These are phyloP conservation scores for Boletus rubescentipes DNA, from an alignment of 768 basidiomycete species.

Conservation along the genomic window DNA sequence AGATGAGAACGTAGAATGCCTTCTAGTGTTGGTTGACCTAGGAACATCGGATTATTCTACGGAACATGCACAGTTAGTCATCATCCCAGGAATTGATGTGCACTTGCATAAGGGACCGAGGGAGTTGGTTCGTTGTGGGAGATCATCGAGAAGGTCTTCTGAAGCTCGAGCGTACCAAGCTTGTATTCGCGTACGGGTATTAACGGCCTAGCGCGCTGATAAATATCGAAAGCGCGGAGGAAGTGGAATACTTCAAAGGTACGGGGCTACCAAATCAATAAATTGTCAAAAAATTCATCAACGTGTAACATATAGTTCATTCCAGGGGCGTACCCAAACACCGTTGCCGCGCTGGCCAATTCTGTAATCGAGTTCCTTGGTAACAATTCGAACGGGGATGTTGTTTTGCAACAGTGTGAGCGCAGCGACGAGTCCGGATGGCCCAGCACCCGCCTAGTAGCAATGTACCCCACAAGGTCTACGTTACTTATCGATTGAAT, in stretches of 20 bases:
- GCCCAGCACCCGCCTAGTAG: slow-evolving; percentile 28
- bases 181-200: slow-evolving; percentile 36
- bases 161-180: slow-evolving; percentile 17
- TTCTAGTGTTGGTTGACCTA: slow-evolving; percentile 35
- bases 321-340: slow-evolving; percentile 34
- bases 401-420: slow-evolving; percentile 40
- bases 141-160: slow-evolving; percentile 5
- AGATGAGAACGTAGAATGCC: slow-evolving; percentile 19
- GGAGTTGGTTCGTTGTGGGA: slow-evolving; percentile 21
- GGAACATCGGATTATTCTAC: slow-evolving; percentile 10
- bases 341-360: slow-evolving; percentile 40
- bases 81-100: not conserved
- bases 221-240: slow-evolving; percentile 39
- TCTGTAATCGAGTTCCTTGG: slow-evolving; percentile 39
- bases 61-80: not conserved
- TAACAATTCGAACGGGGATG: slow-evolving; percentile 50
- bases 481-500: not conserved
- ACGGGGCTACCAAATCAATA: slow-evolving; percentile 17
- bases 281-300: not conserved
- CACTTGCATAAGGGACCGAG: slow-evolving; percentile 27
- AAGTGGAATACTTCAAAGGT: slow-evolving; percentile 43
- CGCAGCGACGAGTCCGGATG: slow-evolving; percentile 32
- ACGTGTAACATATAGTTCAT: not conserved
- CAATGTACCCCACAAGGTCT: not conserved
- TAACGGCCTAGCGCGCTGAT: slow-evolving; percentile 29